Evolutionary conservation across 345 rosid genomes (phyloP), one percentile per base, ranked within the genome.

Genomic region (Dipteronia dyeriana): DNA sequence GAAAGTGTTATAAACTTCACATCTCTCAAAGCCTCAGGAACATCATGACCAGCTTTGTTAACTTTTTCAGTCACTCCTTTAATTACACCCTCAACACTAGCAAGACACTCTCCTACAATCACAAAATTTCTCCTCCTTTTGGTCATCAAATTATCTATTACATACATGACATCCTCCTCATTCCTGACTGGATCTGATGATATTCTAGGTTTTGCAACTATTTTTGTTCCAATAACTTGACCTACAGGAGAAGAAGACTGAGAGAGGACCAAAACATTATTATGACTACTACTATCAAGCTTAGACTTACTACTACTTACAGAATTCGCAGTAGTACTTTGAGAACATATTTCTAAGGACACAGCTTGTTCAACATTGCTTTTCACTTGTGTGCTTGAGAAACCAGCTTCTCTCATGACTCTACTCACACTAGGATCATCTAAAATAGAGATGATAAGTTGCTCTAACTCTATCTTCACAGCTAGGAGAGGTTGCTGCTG

Each of bases 361-460:
- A 89, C 89, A 57, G 86, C 87, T 76, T 92, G 91, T 54, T 96
- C 98, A 16, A 96, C 95, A 19, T 89, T 91, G 89, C 68, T 91
- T 76, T 95, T 94, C 51, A 95, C 98, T 78, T 90, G 97, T 60
- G 97, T 82, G 71, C 98, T 95, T 0, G 97, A 92, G 83, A 95
- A 94, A 51, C 98, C 98, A 31, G 99, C 99, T 85, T 96, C 99
- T 70, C 91, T 90, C 99, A 96, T 96, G 81, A 94, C 99, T 78
- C 99, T 86, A 83, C 98, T 94, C 47, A 95, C 99, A 76, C 99
- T 94, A 20, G 99, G 99, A 81, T 96, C 99, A 74, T 96, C 98
- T 0, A 96, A 81, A 65, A 94, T 96, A 2, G 99, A 96, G 47
- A 94, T 89, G 9, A 96, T 87, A 41, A 96, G 97, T 82, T 94